These are phyloP conservation scores for Rugosomyces carneus DNA, from an alignment of 1,284 basidiomycete species.

Conservation along the genomic window DNA sequence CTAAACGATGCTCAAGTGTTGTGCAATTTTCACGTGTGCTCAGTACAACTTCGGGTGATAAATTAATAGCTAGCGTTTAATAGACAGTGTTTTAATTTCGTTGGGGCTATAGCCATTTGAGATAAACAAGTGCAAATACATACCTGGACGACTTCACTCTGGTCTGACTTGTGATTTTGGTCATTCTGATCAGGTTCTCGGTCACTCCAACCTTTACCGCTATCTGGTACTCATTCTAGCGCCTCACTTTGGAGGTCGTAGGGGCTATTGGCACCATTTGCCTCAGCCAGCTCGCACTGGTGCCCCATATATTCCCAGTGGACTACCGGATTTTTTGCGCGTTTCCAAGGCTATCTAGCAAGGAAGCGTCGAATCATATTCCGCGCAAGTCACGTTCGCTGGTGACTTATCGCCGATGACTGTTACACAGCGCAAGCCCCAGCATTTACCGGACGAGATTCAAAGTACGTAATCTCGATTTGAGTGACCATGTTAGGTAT, in stretches of 20 bases:
- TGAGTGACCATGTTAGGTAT: conserved; percentile 18
- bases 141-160: conserved; percentile 10
- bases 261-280: conserved; percentile 1
- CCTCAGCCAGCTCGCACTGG: conserved; percentile 4
- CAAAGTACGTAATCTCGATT: conserved; percentile 46
- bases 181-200: conserved; percentile 6
- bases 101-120: background rate
- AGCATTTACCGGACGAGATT: conserved; percentile 68
- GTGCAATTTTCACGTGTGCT: no score
- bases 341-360: background rate
- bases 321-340: background rate
- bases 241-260: background rate
- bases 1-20: no score
- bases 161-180: background rate
- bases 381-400: background rate
- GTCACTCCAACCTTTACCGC: background rate
- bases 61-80: no score
- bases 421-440: conserved; percentile 68
- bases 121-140: conserved; percentile 11
- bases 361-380: background rate
- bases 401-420: conserved; percentile 44
- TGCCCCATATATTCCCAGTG: conserved; percentile 4
- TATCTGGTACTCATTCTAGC: background rate
- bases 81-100: no score
- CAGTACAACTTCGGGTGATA: no score